Conservation (phyloP, 371 early-diverging fungal genomes). For the Gilbertella persicaria region DNA sequence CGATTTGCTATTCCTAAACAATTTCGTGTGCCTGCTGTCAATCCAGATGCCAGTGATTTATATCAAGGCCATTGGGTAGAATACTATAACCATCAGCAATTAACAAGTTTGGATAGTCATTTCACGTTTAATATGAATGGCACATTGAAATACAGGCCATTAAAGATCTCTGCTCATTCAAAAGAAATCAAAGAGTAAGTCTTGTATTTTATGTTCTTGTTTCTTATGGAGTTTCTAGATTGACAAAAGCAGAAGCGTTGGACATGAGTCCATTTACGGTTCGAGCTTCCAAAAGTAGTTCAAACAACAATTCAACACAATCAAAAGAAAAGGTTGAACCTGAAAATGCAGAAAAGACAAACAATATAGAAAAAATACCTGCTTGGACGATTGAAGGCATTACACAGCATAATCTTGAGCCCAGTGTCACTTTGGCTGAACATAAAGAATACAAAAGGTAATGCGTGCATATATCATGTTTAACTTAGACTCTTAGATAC, state of each 20-base stretch:
- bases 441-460: constrained; percentile 63
- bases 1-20: constrained; percentile 28
- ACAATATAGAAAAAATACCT: constrained; percentile 24
- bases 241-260: constrained; percentile 35
- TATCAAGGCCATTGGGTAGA: constrained; percentile 74
- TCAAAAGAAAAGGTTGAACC: constrained; percentile 12
- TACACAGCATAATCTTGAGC: constrained; percentile 56
- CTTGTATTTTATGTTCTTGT: not conserved
- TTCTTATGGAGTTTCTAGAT: constrained; percentile 7
- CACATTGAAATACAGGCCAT: constrained; percentile 63
- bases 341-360: constrained; percentile 23
- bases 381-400: constrained; percentile 56
- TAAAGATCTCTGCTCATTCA: constrained; percentile 26
- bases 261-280: constrained; percentile 60
- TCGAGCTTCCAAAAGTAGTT: constrained; percentile 17
- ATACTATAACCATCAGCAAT: constrained; percentile 72
- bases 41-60: constrained; percentile 42
- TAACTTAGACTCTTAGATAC: no score
- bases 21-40: constrained; percentile 25
- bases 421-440: constrained; percentile 53
- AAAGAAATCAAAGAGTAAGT: constrained; percentile 31
- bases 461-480: no score
- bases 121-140: constrained; percentile 89
- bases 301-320: not conserved
- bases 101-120: constrained; percentile 72